Evolutionary conservation across 1,284 basidiomycete genomes (phyloP), one percentile per base, ranked within the genome.

Genomic region (Exobasidium cylindrosporum): DNA sequence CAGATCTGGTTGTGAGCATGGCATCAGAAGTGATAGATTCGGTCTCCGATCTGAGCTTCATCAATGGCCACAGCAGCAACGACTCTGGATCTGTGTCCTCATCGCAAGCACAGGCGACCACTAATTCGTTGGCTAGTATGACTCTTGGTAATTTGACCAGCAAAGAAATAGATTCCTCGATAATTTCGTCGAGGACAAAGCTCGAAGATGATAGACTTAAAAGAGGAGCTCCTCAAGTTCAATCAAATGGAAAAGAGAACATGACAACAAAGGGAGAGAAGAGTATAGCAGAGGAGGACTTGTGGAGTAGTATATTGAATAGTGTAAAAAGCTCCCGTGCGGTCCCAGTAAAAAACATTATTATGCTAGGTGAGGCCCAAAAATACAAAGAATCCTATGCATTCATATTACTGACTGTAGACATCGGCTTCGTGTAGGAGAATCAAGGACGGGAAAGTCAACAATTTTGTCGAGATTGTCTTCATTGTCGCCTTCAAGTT

Each of bases 231-330:
- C n/a, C n/a, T n/a, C n/a, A n/a, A n/a, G n/a, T n/a, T n/a, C n/a
- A n/a, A n/a, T n/a, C n/a, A n/a, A n/a, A n/a, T n/a, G n/a, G n/a
- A n/a, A n/a, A n/a, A n/a, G n/a, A n/a, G n/a, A n/a, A n/a, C n/a
- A n/a, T n/a, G n/a, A n/a, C n/a, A n/a, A n/a, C n/a, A n/a, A n/a
- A n/a, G n/a, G n/a, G n/a, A n/a, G n/a, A n/a, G n/a, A n/a, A n/a
- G n/a, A n/a, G n/a, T n/a, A n/a, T n/a, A 28, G 24, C 24, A 29
- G 56, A 57, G 17, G 50, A 72, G 67, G 90, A 93, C 70, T 83
- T 96, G 31, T 96, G 92, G 92, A 89, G 88, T 1, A 90, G 89
- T 32, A 95, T 95, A 70, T 84, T 95, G 14, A 88, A 92, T 79
- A 91, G 89, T 23, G 90, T 94, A 11, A 92, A 90, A 0, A 88